Base-by-base conservation (phyloP, 2,329 filamentous ascomycete species). In the Aureobasidium vineae region DNA sequence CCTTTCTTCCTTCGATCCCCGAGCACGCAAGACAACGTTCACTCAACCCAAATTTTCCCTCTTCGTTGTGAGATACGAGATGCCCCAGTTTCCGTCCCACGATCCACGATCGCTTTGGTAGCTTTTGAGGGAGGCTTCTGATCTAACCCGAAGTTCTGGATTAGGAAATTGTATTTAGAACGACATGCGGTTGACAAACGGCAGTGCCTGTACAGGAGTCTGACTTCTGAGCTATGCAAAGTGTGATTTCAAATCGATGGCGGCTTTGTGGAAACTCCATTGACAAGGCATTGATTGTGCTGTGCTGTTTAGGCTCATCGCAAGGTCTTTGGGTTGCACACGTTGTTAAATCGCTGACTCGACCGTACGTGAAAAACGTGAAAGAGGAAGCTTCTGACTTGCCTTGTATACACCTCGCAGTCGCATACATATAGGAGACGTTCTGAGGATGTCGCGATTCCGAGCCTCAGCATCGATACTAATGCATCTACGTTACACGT, bases 71-170 rank as follows among this genome's bases (percentile, higher is more conserved):
- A 56, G 13, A 40, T 41, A 28, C 36, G 53, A 57, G 23, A 21
- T n/a, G 23, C 13, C 26, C 26, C 15, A 19, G 5, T 31, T 5
- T 13, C 26, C 26, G 26, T n/a, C 21, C 43, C 43, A 26, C 23
- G 43, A 23, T 41, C 11, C 28, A 52, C 21, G 15, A 41, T n/a
- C 7, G 49, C 26, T 26, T 10, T 52, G 49, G 45, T 49, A 49
- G 21, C 33, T 10, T 41, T 33, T 57, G 50, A 10, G 13, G 8
- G 49, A 31, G 33, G 50, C 50, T 59, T 45, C 10, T 31, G 26
- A 26, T 45, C 54, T 59, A 45, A 59, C 54, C 54, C n/a, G 10
- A 59, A 59, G 54, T 59, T 59, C 54, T 21, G 1, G 23, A 31
- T 59, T 59, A 59, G 40, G 26, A 31, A 31, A 5, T 59, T 59